Evolutionary conservation across 352 stramenopile genomes (phyloP).

Genomic region (Phytophthora brassicae): DNA sequence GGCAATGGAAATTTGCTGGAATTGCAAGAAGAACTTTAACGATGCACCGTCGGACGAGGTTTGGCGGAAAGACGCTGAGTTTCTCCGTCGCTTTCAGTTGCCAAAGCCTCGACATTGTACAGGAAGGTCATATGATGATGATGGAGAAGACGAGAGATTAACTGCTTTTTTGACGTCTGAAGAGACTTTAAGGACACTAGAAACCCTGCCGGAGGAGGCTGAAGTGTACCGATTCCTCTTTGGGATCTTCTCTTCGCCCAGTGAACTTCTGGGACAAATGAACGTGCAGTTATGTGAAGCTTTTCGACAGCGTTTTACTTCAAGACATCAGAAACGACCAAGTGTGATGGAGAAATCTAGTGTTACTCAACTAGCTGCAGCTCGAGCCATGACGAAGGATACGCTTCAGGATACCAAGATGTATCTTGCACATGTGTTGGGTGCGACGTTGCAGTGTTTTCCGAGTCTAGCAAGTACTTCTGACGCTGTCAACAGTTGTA

Average conservation of each 20-base stretch:
- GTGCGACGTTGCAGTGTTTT: slow-evolving; percentile 62
- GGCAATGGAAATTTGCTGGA: slow-evolving; percentile 75
- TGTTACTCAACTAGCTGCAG: slow-evolving; percentile 1
- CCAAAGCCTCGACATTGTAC: neutral
- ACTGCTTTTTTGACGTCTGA: neutral
- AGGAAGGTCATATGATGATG: neutral
- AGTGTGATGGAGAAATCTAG: slow-evolving; percentile 19
- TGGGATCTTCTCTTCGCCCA: slow-evolving; percentile 48
- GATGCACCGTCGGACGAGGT: slow-evolving; percentile 46
- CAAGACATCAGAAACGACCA: slow-evolving; percentile 24
- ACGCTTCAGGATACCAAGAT: slow-evolving; percentile 71
- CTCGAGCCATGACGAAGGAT: slow-evolving; percentile 32
- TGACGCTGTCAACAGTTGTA: slow-evolving; percentile 46
- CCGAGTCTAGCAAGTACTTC: slow-evolving; percentile 58
- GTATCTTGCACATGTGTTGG: slow-evolving; percentile 61
- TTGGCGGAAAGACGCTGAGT: slow-evolving; percentile 60
- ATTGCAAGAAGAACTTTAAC: slow-evolving; percentile 53
- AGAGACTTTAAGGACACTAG: neutral
- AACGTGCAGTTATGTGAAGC: slow-evolving; percentile 55
- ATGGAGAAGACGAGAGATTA: neutral
- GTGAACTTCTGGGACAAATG: slow-evolving; percentile 63
- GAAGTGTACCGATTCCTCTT: slow-evolving; percentile 70
- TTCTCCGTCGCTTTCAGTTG: slow-evolving; percentile 54
- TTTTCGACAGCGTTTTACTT: slow-evolving; percentile 42
- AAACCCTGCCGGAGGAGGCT: slow-evolving; percentile 31